Percentiles rank a stretch among this genome's conserved stretches.
phyloP scores from a whole-genome alignment of 306 rosid species.

The Pterocarpus santalinus region DNA sequence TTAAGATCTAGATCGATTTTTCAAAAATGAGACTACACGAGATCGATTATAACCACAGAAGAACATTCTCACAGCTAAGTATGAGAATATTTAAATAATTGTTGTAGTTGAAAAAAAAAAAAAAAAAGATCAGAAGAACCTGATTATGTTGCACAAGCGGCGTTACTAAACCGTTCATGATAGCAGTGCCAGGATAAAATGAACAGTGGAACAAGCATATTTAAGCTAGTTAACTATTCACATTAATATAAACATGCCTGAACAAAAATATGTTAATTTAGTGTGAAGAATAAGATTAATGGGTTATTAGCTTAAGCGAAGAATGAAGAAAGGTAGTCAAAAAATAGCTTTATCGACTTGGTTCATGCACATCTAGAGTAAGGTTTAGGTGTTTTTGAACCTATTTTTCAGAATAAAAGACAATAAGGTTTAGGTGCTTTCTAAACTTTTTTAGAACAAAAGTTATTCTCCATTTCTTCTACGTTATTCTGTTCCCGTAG shows the following conservation, averaged over 20 bases:
- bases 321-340: constrained; percentile 50
- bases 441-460: constrained; percentile 9
- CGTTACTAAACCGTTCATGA: background rate
- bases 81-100: no score
- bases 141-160: background rate
- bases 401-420: constrained; percentile 3
- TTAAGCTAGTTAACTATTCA: constrained; percentile 16
- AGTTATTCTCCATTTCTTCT: constrained; percentile 39
- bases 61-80: background rate
- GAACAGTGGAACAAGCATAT: background rate
- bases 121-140: no score
- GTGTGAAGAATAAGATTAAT: constrained; percentile 39
- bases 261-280: constrained; percentile 30
- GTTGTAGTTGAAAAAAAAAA: no score
- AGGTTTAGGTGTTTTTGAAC: constrained; percentile 36
- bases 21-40: background rate
- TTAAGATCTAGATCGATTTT: constrained; percentile 37
- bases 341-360: constrained; percentile 52
- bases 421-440: constrained; percentile 39
- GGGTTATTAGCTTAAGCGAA: constrained; percentile 37
- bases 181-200: constrained; percentile 3
- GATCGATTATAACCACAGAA: background rate
- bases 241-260: constrained; percentile 5
- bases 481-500: constrained; percentile 41
- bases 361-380: constrained; percentile 51